phyloP scores from a whole-genome alignment of 2,329 filamentous ascomycete species.

The Orbilia javanica region DNA sequence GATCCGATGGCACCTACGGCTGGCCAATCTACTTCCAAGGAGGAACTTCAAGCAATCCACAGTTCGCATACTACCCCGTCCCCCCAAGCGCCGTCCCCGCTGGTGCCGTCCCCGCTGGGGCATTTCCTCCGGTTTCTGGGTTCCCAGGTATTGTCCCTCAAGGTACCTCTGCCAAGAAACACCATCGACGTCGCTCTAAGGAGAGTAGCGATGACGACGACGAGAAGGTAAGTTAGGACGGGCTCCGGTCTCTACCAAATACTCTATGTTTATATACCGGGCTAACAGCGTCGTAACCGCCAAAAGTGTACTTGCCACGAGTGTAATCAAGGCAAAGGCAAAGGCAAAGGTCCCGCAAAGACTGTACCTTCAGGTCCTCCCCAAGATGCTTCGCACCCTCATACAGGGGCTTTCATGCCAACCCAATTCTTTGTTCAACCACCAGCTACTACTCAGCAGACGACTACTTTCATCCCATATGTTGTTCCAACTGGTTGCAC shows the following conservation, averaged over 20 bases:
- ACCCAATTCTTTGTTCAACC: slow-evolving; percentile 28
- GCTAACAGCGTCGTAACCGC: background rate
- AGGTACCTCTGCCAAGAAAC: background rate
- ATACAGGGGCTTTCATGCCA: slow-evolving; percentile 16
- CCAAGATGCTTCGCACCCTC: background rate
- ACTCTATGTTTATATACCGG: background rate
- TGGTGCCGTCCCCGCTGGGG: background rate
- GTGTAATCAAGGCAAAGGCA: slow-evolving; percentile 7
- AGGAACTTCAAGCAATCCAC: slow-evolving; percentile 37
- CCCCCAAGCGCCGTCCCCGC: slow-evolving; percentile 5
- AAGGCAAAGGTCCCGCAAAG: background rate
- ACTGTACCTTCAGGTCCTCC: background rate
- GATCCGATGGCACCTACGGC: slow-evolving; percentile 27
- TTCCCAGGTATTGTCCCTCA: background rate
- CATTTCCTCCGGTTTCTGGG: too few species aligned
- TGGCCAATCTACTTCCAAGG: slow-evolving; percentile 53
- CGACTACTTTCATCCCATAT: slow-evolving; percentile 50
- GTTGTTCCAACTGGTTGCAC: slow-evolving; percentile 22
- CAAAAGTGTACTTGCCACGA: slow-evolving; percentile 39
- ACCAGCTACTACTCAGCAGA: slow-evolving; percentile 25
- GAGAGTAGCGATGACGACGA: slow-evolving; percentile 17
- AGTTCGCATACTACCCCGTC: slow-evolving; percentile 49
- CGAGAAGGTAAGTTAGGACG: slow-evolving; percentile 23
- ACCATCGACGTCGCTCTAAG: slow-evolving; percentile 16
- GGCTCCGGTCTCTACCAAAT: background rate